Percentiles rank a stretch among this genome's conserved stretches.
phyloP scores from a whole-genome alignment of 2,329 filamentous ascomycete species.

The Cercospora canescens region DNA sequence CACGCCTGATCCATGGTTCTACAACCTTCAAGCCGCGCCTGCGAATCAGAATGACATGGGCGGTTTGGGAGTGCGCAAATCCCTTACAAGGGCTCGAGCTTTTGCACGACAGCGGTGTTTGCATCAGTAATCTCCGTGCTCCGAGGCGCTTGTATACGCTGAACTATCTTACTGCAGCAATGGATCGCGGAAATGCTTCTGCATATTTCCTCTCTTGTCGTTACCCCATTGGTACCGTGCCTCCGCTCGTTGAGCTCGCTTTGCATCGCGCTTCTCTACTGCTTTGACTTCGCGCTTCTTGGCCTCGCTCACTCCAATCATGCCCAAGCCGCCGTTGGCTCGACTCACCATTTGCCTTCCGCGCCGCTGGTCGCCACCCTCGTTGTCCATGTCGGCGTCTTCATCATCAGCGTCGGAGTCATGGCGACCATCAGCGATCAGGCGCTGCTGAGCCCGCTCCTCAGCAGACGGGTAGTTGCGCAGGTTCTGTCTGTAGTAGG shows the following conservation, averaged over 20 bases:
- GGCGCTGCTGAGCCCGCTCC: conserved; percentile 69
- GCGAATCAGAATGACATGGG: no score
- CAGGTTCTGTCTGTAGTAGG: conserved; percentile 91
- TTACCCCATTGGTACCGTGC: conserved; percentile 66
- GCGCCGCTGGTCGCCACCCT: conserved; percentile 30
- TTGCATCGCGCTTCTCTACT: conserved; percentile 68
- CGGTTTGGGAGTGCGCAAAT: background rate
- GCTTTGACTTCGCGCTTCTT: conserved; percentile 69
- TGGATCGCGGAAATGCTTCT: conserved; percentile 70
- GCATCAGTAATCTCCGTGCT: background rate
- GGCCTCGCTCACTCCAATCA: conserved; percentile 73
- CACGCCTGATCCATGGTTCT: background rate
- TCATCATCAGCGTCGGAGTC: conserved; percentile 51
- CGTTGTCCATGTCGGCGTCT: conserved; percentile 34
- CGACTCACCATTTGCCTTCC: conserved; percentile 57
- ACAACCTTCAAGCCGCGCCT: background rate
- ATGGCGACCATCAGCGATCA: conserved; percentile 53
- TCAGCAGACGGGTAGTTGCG: conserved; percentile 77
- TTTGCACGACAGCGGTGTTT: background rate
- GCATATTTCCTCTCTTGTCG: conserved; percentile 73
- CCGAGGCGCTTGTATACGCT: background rate
- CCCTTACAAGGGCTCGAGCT: background rate
- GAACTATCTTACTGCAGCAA: conserved; percentile 38
- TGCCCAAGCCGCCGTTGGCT: conserved; percentile 71
- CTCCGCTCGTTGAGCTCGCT: conserved; percentile 56